Evolutionary conservation across 345 rosid genomes (phyloP), one percentile per base, ranked within the genome.

Genomic region (Euphorbia lathyris): DNA sequence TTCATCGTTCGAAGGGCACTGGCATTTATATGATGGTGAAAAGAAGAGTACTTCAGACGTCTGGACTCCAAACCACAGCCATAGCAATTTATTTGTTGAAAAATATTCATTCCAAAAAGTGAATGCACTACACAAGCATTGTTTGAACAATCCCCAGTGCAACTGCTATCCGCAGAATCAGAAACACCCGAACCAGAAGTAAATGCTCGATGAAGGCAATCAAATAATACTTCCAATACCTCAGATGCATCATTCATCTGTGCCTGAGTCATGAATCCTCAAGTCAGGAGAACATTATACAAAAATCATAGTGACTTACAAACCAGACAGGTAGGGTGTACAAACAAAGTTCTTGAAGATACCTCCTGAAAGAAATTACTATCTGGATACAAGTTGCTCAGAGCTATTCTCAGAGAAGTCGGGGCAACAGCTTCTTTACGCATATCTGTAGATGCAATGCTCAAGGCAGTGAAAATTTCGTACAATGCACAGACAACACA

Each of bases 221-320:
- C 88, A 75, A 95, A 95, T 68, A 95, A 83, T 69, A 87, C 97
- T 20, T 70, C 91, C 81, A 95, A 74, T 55, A 95, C 99, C 90
- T 95, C 97, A 67, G 97, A 90, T 72, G 99, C 97, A 83, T 95
- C 99, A 69, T 95, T 92, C 99, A 95, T 95, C 83, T 95, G 94
- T 70, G 85, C 97, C 97, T 95, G 96, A 61, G 3, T 16, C 10
- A 23, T 51, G 61, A 66, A 66, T 52, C 30, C 61, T 26, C 38
- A 50, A 67, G n/a, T 34, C n/a, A 56, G 30, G 20, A 72, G 7
- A 47, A 70, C 40, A 69, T 53, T 40, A 50, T 7, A 36, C 17
- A 58, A 32, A 62, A 57, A 55, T 29, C 48, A 34, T 27, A 43
- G 55, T 5, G 36, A 38, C 17, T 34, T 23, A 55, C 11, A 67